Conservation (phyloP, 768 basidiomycete species). For the Naganishia randhawae region DNA sequence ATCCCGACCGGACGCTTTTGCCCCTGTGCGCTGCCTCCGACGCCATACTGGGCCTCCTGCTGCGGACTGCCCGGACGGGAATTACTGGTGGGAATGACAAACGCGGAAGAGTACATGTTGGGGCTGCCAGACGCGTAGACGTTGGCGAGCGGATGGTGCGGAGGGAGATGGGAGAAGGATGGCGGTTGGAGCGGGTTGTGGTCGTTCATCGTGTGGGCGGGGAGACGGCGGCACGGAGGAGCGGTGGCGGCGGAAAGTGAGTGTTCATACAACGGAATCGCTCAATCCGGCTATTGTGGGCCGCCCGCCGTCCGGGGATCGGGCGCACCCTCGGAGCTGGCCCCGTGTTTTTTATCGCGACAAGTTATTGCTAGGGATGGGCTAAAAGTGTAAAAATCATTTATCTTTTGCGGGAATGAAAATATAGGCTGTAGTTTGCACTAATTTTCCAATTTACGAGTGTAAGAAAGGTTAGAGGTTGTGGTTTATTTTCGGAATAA, state of each 20-base stretch:
- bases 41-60: neutral
- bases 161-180: neutral
- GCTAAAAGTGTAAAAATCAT: too few relatives aligned
- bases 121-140: neutral
- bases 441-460: too few relatives aligned
- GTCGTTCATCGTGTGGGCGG: neutral
- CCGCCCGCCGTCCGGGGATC: neutral
- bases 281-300: neutral
- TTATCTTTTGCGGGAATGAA: too few relatives aligned
- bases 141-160: neutral
- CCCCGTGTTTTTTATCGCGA: too few relatives aligned
- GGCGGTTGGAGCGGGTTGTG: neutral
- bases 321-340: neutral
- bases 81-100: constrained; percentile 26
- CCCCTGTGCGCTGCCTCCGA: neutral
- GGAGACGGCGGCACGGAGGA: neutral
- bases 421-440: too few relatives aligned
- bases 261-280: neutral
- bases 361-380: too few relatives aligned
- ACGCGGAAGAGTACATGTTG: neutral
- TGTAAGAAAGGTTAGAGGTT: too few relatives aligned
- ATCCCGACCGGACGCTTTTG: neutral
- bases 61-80: constrained; percentile 12
- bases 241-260: neutral
- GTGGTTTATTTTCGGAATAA: too few relatives aligned